A percentile compares a stretch with the other conserved stretches of the same genome.
phyloP scores from a whole-genome alignment of 73 alveolate genomes.

The Paramecium caudatum region DNA sequence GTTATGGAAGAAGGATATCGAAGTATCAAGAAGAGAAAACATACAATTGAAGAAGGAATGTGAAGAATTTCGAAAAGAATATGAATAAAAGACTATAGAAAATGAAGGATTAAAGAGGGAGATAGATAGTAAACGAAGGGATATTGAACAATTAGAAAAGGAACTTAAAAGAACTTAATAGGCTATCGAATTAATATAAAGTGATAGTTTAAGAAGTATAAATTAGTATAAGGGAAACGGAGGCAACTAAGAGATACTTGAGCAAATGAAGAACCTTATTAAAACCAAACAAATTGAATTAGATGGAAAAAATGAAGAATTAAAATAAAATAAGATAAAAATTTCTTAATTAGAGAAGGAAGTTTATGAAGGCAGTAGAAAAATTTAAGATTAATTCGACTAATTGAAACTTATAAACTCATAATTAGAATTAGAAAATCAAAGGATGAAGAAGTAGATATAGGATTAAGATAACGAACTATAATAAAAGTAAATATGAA shows the following conservation, averaged over 20 bases:
- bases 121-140: not conserved
- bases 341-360: slow-evolving; percentile 11
- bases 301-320: slow-evolving; percentile 22
- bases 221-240: not conserved
- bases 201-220: not conserved
- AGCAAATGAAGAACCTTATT: slow-evolving; percentile 9
- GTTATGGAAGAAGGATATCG: slow-evolving; percentile 32
- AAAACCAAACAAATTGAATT: slow-evolving; percentile 20
- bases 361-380: not conserved
- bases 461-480: not conserved
- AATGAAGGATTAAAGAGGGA: not conserved
- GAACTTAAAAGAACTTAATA: slow-evolving; percentile 2
- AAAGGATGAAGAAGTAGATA: not conserved
- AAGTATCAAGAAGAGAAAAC: slow-evolving; percentile 20
- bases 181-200: not conserved
- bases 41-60: not conserved
- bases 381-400: not conserved
- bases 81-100: not conserved
- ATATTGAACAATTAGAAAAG: not conserved
- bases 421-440: not conserved
- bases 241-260: not conserved
- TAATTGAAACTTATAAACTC: not conserved
- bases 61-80: not conserved
- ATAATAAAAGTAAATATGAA: not conserved
- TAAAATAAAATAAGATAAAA: not conserved